A percentile compares a stretch with the other conserved stretches of the same genome.
These are phyloP conservation scores for Leucaena leucocephala DNA, from an alignment of 306 rosid genomes.

Conservation along the genomic window DNA sequence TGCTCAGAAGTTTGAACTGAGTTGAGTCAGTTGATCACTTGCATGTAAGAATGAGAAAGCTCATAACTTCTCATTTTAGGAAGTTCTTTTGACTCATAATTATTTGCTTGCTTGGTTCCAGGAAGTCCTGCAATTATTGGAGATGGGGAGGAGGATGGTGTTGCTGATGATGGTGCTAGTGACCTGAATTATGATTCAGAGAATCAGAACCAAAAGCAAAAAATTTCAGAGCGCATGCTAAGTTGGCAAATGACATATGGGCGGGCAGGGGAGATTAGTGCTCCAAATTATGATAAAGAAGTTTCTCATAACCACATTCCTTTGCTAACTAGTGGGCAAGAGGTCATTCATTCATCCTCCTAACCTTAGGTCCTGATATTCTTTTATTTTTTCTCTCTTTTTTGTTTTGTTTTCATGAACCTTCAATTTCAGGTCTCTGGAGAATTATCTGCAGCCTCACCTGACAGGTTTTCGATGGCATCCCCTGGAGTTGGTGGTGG, in stretches of 20 bases:
- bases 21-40: not conserved
- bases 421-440: slow-evolving; percentile 74
- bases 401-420: not conserved
- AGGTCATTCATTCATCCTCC: slow-evolving; percentile 54
- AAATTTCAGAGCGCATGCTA: slow-evolving; percentile 86
- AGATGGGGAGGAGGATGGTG: slow-evolving; percentile 69
- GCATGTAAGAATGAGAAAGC: too few species aligned
- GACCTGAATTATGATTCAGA: slow-evolving; percentile 76
- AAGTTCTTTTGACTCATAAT: not conserved
- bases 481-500: slow-evolving; percentile 73
- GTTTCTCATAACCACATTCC: slow-evolving; percentile 78
- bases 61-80: too few species aligned
- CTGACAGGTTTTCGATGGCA: slow-evolving; percentile 87
- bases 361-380: not conserved
- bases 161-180: slow-evolving; percentile 60
- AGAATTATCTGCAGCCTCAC: slow-evolving; percentile 94
- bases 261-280: slow-evolving; percentile 61
- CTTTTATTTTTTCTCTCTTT: not conserved
- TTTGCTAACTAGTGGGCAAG: slow-evolving; percentile 49
- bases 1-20: not conserved
- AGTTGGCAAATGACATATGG: slow-evolving; percentile 85
- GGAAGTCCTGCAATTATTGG: slow-evolving; percentile 94
- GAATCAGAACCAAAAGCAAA: slow-evolving; percentile 82
- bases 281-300: slow-evolving; percentile 78
- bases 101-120: slow-evolving; percentile 42